Percentiles rank a stretch among this genome's conserved stretches.
Conservation (phyloP, 352 stramenopile species). For the Pythium coloratum region DNA sequence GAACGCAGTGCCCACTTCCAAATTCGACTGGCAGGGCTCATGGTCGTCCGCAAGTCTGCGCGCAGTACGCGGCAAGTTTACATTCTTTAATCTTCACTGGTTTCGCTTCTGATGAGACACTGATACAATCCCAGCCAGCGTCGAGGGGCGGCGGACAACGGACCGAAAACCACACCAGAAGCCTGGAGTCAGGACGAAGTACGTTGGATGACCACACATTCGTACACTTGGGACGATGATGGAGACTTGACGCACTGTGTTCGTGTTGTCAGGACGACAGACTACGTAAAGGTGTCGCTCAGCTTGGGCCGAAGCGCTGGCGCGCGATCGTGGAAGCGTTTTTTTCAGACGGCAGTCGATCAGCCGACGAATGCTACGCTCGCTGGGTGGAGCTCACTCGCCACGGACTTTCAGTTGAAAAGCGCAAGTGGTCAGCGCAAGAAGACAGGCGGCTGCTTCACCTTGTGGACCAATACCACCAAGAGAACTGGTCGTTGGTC, state of each 20-base stretch:
- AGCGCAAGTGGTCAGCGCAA: slow-evolving; percentile 35
- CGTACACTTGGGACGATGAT: too few relatives aligned
- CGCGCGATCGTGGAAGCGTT: slow-evolving; percentile 15
- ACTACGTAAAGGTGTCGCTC: slow-evolving; percentile 8
- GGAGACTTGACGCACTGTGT: too few relatives aligned
- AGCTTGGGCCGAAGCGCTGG: slow-evolving; percentile 17
- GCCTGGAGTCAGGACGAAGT: too few relatives aligned
- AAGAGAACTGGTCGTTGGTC: slow-evolving; percentile 54
- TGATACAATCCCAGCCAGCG: too few relatives aligned
- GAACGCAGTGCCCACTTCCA: background rate
- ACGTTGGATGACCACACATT: too few relatives aligned
- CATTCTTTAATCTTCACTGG: too few relatives aligned
- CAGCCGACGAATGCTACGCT: slow-evolving; percentile 25
- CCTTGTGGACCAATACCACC: slow-evolving; percentile 43
- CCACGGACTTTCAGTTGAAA: slow-evolving; percentile 21
- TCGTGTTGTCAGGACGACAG: slow-evolving; percentile 10
- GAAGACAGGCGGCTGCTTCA: slow-evolving; percentile 50
- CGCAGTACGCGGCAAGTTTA: background rate
- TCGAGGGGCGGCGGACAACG: too few relatives aligned
- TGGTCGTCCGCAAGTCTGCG: background rate
- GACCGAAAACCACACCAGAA: too few relatives aligned
- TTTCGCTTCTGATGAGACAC: too few relatives aligned
- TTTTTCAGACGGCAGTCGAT: slow-evolving; percentile 12
- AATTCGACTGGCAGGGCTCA: background rate
- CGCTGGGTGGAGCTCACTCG: slow-evolving; percentile 48